phyloP scores from a whole-genome alignment of 139 green algal genomes.

The Picochlorum sp. region DNA sequence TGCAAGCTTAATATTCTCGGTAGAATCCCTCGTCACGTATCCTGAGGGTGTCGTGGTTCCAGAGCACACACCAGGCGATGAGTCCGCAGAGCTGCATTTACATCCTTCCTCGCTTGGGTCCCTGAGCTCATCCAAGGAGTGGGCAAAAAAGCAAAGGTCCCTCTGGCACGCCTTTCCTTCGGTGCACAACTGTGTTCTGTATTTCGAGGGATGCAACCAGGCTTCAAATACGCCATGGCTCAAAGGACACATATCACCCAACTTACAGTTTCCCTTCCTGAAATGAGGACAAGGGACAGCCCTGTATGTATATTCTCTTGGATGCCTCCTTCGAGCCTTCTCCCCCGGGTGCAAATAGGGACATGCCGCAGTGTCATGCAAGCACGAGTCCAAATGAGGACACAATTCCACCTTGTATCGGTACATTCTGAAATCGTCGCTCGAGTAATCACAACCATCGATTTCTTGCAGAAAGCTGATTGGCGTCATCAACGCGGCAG shows the following conservation, averaged over 20 bases:
- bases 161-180: constrained; percentile 78
- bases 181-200: constrained; percentile 89
- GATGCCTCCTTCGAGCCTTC: constrained; percentile 71
- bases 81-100: not conserved
- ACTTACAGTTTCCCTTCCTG: constrained; percentile 66
- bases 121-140: constrained; percentile 72
- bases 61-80: not conserved
- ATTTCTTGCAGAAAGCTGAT: not conserved
- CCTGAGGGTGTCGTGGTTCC: not conserved
- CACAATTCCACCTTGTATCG: constrained; percentile 1
- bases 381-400: not conserved
- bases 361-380: not conserved
- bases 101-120: constrained; percentile 21
- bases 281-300: constrained; percentile 84
- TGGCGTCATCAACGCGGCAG: not conserved
- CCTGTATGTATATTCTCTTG: constrained; percentile 55
- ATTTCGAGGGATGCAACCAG: constrained; percentile 91
- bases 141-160: constrained; percentile 96
- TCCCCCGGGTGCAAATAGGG: constrained; percentile 36
- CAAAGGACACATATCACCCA: constrained; percentile 81
- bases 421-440: constrained; percentile 7
- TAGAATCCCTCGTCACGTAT: not conserved
- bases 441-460: not conserved
- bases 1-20: not conserved
- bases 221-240: constrained; percentile 96